phyloP scores from a whole-genome alignment of 192 early-diverging fungal species.

The Coemansia aciculifera region DNA sequence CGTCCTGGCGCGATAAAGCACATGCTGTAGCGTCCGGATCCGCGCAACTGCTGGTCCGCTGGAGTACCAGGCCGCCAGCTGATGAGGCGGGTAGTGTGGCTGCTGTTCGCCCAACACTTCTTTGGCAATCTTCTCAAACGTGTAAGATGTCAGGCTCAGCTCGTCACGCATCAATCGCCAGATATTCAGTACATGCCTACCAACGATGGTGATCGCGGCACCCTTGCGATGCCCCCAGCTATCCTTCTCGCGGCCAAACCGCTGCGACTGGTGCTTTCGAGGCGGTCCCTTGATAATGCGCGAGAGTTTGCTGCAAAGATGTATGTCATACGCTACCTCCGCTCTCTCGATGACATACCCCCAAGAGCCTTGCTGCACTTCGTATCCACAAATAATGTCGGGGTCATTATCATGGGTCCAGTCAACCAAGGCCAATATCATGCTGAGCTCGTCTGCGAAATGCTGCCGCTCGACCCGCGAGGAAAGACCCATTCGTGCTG shows the following conservation, averaged over 20 bases:
- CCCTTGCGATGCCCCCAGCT: slow-evolving; percentile 65
- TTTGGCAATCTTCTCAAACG: slow-evolving; percentile 71
- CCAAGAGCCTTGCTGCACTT: slow-evolving; percentile 85
- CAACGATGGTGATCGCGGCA: slow-evolving; percentile 63
- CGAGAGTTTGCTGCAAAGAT: slow-evolving; percentile 54
- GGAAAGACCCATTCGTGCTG: slow-evolving; percentile 19
- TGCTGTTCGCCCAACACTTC: slow-evolving; percentile 71
- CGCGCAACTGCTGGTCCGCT: slow-evolving; percentile 52
- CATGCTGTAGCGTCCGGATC: slow-evolving; percentile 66
- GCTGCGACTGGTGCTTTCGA: not conserved
- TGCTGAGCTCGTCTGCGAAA: slow-evolving; percentile 57
- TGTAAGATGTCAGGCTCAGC: slow-evolving; percentile 74
- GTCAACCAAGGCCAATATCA: slow-evolving; percentile 61
- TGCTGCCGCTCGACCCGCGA: slow-evolving; percentile 28
- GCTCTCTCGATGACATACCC: slow-evolving; percentile 79
- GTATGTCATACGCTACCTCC: slow-evolving; percentile 36
- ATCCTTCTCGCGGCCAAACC: slow-evolving; percentile 15
- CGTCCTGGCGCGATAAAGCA: slow-evolving; percentile 65
- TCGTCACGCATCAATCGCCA: slow-evolving; percentile 86
- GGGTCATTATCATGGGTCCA: slow-evolving; percentile 70
- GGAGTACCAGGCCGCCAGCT: slow-evolving; percentile 69
- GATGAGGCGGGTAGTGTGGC: slow-evolving; percentile 63
- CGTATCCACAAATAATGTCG: slow-evolving; percentile 86
- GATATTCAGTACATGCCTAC: slow-evolving; percentile 84
- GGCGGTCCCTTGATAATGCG: slow-evolving; percentile 33